Conservation (phyloP, 2,329 filamentous ascomycete genomes). For the Ophiosphaerella korrae region DNA sequence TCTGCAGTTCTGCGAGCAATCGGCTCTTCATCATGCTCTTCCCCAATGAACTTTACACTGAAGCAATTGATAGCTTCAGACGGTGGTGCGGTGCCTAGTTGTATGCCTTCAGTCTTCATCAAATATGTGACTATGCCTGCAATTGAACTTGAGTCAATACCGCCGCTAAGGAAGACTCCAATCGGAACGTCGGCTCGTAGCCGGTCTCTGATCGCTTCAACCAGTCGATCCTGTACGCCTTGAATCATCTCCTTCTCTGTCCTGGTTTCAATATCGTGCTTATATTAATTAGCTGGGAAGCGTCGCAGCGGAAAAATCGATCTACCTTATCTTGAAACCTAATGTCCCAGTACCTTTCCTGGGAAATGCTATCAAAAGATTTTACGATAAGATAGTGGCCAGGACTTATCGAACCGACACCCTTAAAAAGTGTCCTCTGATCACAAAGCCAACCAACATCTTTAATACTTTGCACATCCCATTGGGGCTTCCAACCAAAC, state of each 20-base stretch:
- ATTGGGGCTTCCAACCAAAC: constrained; percentile 58
- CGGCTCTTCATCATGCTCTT: constrained; percentile 46
- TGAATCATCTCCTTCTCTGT: constrained; percentile 58
- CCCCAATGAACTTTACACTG: constrained; percentile 58
- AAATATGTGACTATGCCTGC: constrained; percentile 61
- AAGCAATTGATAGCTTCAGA: constrained; percentile 51
- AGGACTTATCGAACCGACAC: constrained; percentile 48
- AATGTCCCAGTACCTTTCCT: constrained; percentile 59
- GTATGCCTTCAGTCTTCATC: constrained; percentile 48
- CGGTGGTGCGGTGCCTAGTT: constrained; percentile 51
- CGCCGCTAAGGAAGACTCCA: constrained; percentile 62
- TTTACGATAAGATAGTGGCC: constrained; percentile 29
- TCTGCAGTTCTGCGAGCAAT: constrained; percentile 56
- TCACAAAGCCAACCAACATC: constrained; percentile 54
- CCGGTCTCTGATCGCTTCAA: constrained; percentile 60
- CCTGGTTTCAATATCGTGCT: constrained; percentile 47
- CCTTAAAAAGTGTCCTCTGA: constrained; percentile 57
- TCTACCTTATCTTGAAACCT: constrained; percentile 59
- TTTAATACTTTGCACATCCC: constrained; percentile 57
- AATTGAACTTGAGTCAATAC: constrained; percentile 62
- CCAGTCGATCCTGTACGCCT: constrained; percentile 55
- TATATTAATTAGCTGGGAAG: not conserved
- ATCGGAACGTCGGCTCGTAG: constrained; percentile 63
- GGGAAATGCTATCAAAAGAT: constrained; percentile 45
- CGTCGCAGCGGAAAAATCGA: not conserved